Base-by-base conservation (phyloP, 441 rosid genomes). In the Populus hybrid region DNA sequence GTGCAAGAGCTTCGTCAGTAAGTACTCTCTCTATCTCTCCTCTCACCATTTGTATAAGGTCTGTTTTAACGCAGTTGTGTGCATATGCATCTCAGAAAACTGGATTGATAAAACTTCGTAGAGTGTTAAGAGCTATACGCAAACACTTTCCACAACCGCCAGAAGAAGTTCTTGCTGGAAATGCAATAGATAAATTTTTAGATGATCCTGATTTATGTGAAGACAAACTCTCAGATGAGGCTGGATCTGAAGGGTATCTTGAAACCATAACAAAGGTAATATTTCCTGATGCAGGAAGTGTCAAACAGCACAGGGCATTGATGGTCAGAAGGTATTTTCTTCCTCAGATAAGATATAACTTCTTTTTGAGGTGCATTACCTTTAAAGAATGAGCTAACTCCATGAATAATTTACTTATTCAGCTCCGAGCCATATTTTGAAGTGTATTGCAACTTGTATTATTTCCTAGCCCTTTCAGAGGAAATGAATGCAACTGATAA, bases 401-500 rank as follows among this genome's bases (percentile, higher is more conserved):
- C 77, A 70, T 73, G 32, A 80, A 57, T 81, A 65, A 83, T 83
- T 77, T 82, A 78, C 79, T 82, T 68, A 32, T 80, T 89, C 99
- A 97, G 99, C 83, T 89, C 95, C 75, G 92, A 88, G 83, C 92
- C 94, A 71, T 92, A 93, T 88, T 78, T 87, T 84, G 98, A 97
- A 75, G 93, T 97, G 81, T 94, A 93, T 84, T 77, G 88, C 87
- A 90, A 97, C 86, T 89, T 97, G 81, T 97, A 93, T 86, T 93
- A 92, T 84, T 90, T 88, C 81, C 84, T 94, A 77, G 99, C 93
- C 63, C 97, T 92, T 87, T 91, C 97, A 3, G 99, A 94, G 87
- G 99, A 97, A 87, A 91, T 90, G 90, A 94, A 85, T 84, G 96
- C 99, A 82, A 93, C 95, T 83, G 99, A 97, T 86, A 97, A 94